Evolutionary conservation across 345 rosid genomes (phyloP).

Genomic region (Jatropha curcas): DNA sequence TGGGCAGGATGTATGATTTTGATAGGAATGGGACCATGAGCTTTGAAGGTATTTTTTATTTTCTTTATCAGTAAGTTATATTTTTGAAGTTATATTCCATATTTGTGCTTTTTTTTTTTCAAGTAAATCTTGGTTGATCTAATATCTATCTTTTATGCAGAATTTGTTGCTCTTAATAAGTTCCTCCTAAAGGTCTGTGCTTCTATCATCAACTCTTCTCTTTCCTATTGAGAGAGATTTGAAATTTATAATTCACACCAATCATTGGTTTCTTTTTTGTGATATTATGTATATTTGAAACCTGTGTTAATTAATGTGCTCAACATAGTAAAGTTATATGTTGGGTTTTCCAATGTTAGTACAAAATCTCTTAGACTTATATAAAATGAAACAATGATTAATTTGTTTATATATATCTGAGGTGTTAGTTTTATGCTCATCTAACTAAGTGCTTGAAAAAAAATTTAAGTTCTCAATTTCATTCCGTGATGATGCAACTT

Average conservation of each 20-base stretch:
- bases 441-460: not conserved
- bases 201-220: not conserved
- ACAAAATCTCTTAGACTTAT: not conserved
- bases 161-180: conserved; percentile 64
- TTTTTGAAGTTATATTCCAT: not conserved
- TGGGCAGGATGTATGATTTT: conserved; percentile 78
- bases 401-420: not conserved
- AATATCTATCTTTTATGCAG: conserved; percentile 28
- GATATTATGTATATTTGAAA: too few species aligned
- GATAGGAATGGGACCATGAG: conserved; percentile 72
- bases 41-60: conserved; percentile 45
- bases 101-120: not conserved
- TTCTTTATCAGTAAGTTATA: not conserved
- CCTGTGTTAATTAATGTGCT: not conserved
- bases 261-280: not conserved
- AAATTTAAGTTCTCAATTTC: too few species aligned
- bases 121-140: not conserved
- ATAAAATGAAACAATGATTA: not conserved
- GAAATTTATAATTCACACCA: not conserved
- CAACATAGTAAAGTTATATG: not conserved
- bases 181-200: conserved; percentile 60
- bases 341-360: not conserved
- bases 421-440: not conserved
- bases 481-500: too few species aligned
- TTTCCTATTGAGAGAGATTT: too few species aligned